Conservation (phyloP, 768 basidiomycete species). For the Lactarius akahatsu region DNA sequence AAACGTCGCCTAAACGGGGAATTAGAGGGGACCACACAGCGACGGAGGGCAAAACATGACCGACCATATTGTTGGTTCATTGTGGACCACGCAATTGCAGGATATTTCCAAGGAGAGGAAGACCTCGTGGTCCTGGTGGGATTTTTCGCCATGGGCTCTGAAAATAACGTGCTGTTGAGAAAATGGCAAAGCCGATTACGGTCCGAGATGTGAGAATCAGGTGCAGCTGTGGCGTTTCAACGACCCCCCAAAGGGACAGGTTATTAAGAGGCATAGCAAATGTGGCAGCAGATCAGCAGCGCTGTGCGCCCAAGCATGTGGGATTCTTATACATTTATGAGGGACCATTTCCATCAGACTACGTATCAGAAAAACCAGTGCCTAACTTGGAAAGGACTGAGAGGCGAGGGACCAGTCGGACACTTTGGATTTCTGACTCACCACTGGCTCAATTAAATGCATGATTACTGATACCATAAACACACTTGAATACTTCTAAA, state of each 20-base stretch:
- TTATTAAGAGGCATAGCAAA: not conserved
- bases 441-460: no score
- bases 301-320: no score
- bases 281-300: no score
- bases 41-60: not conserved
- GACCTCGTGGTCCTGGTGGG: slow-evolving; percentile 24
- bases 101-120: slow-evolving; percentile 23
- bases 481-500: no score
- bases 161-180: slow-evolving; percentile 12
- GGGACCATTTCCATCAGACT: no score
- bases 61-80: slow-evolving; percentile 22
- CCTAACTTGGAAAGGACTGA: no score
- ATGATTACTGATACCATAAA: no score
- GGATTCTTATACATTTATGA: no score
- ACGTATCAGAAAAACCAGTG: no score
- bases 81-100: slow-evolving; percentile 17
- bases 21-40: slow-evolving; percentile 6
- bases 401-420: no score
- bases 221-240: not conserved
- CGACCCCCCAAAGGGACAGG: not conserved
- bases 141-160: slow-evolving; percentile 27
- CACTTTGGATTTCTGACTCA: no score
- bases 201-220: not conserved
- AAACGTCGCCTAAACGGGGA: slow-evolving; percentile 18
- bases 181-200: not conserved